phyloP scores from a whole-genome alignment of 2,329 filamentous ascomycete species.

The Talaromyces funiculosus region DNA sequence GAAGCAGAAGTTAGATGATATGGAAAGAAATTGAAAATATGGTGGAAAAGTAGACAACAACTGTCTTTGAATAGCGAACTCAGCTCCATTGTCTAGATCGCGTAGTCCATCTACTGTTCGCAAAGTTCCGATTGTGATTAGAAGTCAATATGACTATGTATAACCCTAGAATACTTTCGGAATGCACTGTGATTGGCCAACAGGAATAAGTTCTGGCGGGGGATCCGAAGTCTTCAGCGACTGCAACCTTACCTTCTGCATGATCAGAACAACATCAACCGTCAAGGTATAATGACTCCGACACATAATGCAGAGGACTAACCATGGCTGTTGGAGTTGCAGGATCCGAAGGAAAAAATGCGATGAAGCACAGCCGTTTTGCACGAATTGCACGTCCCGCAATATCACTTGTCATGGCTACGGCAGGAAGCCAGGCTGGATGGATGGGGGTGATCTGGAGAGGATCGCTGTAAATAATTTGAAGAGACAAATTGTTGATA shows the following conservation, averaged over 20 bases:
- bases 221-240: background rate
- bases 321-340: conserved; percentile 58
- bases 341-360: conserved; percentile 64
- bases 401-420: conserved; percentile 10
- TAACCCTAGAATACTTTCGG: background rate
- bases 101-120: too few relatives aligned
- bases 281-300: background rate
- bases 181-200: background rate
- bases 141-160: too few relatives aligned
- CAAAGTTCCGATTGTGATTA: too few relatives aligned
- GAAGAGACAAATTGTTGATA: background rate
- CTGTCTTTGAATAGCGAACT: conserved; percentile 1
- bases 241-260: background rate
- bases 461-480: background rate
- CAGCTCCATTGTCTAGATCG: too few relatives aligned
- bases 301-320: conserved; percentile 1
- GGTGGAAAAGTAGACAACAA: background rate
- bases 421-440: conserved; percentile 5
- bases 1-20: too few relatives aligned
- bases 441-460: conserved; percentile 6
- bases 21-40: background rate
- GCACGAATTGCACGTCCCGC: conserved; percentile 51
- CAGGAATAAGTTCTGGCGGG: background rate
- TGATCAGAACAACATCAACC: background rate
- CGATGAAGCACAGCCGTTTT: conserved; percentile 59